These are phyloP conservation scores for Rosa multiflora DNA, from an alignment of 306 rosid genomes.

Conservation along the genomic window DNA sequence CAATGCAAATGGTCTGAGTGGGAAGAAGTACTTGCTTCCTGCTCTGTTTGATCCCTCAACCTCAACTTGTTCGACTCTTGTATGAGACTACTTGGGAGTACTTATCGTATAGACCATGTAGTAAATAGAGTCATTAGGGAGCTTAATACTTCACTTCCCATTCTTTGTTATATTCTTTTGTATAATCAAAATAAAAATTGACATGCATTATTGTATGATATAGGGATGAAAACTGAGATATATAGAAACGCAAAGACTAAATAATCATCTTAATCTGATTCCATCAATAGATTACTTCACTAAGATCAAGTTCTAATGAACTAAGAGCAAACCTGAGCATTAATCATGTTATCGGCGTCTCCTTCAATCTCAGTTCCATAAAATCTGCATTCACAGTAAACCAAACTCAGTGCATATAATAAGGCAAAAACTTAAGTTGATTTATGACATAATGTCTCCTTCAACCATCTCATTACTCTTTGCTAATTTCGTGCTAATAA, in stretches of 20 bases:
- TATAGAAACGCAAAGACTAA: background rate
- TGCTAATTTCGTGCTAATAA: too few species aligned
- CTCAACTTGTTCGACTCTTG: conserved; percentile 51
- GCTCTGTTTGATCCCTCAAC: conserved; percentile 62
- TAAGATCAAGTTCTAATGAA: background rate
- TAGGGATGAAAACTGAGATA: background rate
- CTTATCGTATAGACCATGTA: background rate
- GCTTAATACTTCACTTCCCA: background rate
- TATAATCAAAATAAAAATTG: background rate
- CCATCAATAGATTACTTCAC: background rate
- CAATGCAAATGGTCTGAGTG: conserved; percentile 52
- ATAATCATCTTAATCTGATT: background rate
- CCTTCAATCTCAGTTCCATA: background rate
- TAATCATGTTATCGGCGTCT: background rate
- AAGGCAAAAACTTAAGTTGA: background rate
- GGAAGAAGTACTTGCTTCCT: conserved; percentile 58
- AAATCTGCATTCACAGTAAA: background rate
- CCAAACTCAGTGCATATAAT: background rate
- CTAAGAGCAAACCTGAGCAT: background rate
- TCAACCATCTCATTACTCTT: background rate
- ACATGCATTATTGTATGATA: background rate
- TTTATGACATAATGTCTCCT: background rate
- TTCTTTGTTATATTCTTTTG: background rate
- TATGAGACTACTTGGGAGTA: conserved; percentile 15
- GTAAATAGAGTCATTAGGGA: background rate